Conservation (phyloP, 305 asterid genomes). For the Fraxinus velutina region DNA sequence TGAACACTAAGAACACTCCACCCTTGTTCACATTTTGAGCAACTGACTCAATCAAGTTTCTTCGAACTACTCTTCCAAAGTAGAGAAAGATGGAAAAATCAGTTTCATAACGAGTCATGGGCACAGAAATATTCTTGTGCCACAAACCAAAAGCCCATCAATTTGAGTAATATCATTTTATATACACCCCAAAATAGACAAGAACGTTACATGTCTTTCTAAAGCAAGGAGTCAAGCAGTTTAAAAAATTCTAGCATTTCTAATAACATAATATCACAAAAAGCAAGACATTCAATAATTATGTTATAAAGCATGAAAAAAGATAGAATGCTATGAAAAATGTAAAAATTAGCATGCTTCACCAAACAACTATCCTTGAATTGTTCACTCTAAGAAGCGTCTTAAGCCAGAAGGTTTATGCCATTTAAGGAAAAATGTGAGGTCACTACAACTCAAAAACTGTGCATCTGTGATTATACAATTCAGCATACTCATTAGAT, state of each 20-base stretch:
- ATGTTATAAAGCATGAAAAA: neutral
- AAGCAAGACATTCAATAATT: neutral
- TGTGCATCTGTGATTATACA: neutral
- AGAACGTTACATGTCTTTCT: neutral
- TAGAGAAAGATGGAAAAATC: neutral
- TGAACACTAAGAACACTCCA: neutral
- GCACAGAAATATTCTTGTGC: neutral
- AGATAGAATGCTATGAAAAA: neutral
- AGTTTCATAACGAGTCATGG: neutral
- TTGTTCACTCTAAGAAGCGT: neutral
- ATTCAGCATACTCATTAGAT: constrained; percentile 8
- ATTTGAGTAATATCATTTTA: neutral
- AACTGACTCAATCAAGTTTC: neutral
- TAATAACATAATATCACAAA: neutral
- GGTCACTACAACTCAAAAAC: constrained; percentile 15
- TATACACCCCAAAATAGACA: neutral
- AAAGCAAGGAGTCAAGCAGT: neutral
- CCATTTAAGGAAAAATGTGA: constrained; percentile 2
- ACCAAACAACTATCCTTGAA: neutral
- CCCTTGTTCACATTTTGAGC: neutral
- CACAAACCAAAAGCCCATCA: neutral
- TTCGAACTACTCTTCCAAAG: neutral
- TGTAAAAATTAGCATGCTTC: neutral
- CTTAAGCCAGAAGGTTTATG: neutral
- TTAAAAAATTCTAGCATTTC: neutral